phyloP scores from a whole-genome alignment of 1,139 yeast species.

The Taphrina betulina region DNA sequence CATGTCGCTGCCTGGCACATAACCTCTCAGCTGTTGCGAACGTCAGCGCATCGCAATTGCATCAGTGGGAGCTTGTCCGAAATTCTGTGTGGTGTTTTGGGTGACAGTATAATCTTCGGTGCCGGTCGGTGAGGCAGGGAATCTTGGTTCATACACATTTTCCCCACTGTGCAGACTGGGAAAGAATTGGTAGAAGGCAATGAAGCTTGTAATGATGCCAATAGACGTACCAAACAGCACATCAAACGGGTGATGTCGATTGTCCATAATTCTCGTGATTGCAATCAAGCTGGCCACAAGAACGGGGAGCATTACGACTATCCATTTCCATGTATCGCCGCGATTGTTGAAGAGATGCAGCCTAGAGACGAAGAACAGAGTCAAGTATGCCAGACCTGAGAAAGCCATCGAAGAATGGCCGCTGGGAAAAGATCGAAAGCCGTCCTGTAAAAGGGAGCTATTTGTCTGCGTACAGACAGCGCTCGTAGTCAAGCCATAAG shows the following conservation, averaged over 20 bases:
- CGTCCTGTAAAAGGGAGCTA: slow-evolving; percentile 54
- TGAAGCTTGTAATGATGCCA: slow-evolving; percentile 3
- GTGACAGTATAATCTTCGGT: too few relatives aligned
- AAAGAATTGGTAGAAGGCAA: slow-evolving; percentile 8
- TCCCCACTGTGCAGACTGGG: not conserved
- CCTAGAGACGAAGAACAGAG: slow-evolving; percentile 67
- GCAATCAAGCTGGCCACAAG: slow-evolving; percentile 67
- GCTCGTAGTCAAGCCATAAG: slow-evolving; percentile 32
- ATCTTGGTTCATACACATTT: not conserved
- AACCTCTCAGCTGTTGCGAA: too few relatives aligned
- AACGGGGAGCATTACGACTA: slow-evolving; percentile 49
- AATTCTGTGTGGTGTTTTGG: too few relatives aligned
- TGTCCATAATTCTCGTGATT: slow-evolving; percentile 59
- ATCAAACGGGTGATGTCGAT: slow-evolving; percentile 29
- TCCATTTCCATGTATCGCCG: slow-evolving; percentile 59
- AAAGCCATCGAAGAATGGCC: slow-evolving; percentile 56
- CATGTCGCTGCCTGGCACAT: too few relatives aligned
- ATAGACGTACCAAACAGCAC: slow-evolving; percentile 24
- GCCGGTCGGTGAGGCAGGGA: too few relatives aligned
- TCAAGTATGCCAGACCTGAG: slow-evolving; percentile 59
- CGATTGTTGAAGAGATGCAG: slow-evolving; percentile 48
- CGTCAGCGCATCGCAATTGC: too few relatives aligned
- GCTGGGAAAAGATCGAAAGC: slow-evolving; percentile 75
- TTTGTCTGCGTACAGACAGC: slow-evolving; percentile 48
- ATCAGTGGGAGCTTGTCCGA: too few relatives aligned